Base-by-base conservation (phyloP, 345 rosid species). In the Passiflora organensis region DNA sequence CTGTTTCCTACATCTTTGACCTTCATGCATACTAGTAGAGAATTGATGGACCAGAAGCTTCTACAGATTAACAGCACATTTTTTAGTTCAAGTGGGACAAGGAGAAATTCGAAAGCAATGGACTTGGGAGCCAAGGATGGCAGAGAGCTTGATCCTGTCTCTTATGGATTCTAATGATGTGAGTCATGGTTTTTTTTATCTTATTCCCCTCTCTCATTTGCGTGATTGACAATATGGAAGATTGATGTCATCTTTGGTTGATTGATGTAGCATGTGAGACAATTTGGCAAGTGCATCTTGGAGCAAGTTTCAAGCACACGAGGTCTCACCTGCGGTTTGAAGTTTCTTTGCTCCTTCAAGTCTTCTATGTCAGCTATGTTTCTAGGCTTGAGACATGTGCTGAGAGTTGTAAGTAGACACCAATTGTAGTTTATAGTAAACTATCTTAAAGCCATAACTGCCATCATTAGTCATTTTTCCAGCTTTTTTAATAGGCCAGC, bases 81-180 rank as follows among this genome's bases (percentile, higher is more conserved):
- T 84, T 79, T 56, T 84, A 56, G 75, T 82, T 70, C 81, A 76
- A 67, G 68, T 81, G 69, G 89, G 84, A 23, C 81, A 67, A 64
- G 76, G 78, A 43, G 85, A 86, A 56, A 79, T 74, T 63, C 69
- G 68, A 63, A 82, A 81, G 72, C 89, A 84, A 71, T 91, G 96
- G 98, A 74, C 76, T 43, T 91, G 96, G 96, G 94, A 88, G 63
- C 95, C 96, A 54, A 71, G 74, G 64, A 91, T 91, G 96, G 77
- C 82, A 16, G 84, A 86, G 73, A 77, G 87, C 63, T 74, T 91
- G 74, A 80, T 88, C 72, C 93, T 89, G 66, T 76, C 76, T 51
- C 91, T 93, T 73, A 64, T 89, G 36, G 99, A 93, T 76, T 84
- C 96, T 55, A 86, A 84, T 78, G 99, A 93, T 63, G 99, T 93